Percentiles rank a stretch among this genome's conserved stretches.
Conservation (phyloP, 2,329 filamentous ascomycete genomes). For the Penicillium sp. region DNA sequence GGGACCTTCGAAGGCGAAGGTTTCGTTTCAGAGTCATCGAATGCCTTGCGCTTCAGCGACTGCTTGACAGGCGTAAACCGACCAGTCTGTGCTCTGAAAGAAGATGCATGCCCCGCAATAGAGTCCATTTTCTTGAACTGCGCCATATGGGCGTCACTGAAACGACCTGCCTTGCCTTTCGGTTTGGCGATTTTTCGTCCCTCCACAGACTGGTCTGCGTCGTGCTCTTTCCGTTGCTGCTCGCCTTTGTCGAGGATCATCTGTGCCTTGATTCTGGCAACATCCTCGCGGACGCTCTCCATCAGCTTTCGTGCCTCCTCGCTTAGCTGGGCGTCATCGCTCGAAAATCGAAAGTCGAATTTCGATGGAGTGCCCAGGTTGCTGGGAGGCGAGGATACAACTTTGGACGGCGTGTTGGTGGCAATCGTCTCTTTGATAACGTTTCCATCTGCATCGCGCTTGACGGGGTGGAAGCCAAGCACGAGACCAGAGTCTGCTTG, state of each 20-base stretch:
- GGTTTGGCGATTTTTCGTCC: conserved; percentile 73
- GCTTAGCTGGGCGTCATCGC: conserved; percentile 43
- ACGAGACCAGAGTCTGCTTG: conserved; percentile 74
- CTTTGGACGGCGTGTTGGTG: conserved; percentile 42
- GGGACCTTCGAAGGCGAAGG: conserved; percentile 35
- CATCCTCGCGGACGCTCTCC: conserved; percentile 67
- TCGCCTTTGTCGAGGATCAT: conserved; percentile 60
- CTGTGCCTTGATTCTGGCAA: conserved; percentile 65
- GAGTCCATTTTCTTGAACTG: conserved; percentile 98
- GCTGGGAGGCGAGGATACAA: conserved; percentile 28
- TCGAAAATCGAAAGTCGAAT: conserved; percentile 45
- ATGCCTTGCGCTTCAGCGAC: conserved; percentile 56
- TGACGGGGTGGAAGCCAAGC: conserved; percentile 77
- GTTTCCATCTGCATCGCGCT: conserved; percentile 38
- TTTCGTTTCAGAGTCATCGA: conserved; percentile 55
- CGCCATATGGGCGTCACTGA: conserved; percentile 78
- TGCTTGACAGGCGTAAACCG: conserved; percentile 38
- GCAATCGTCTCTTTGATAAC: conserved; percentile 25
- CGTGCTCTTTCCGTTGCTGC: conserved; percentile 46
- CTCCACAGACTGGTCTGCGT: conserved; percentile 40
- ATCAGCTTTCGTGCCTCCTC: conserved; percentile 55
- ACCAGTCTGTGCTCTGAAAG: conserved; percentile 54
- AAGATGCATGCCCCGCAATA: conserved; percentile 79
- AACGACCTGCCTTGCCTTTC: conserved; percentile 73
- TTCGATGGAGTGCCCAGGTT: conserved; percentile 39